A percentile compares a stretch with the other conserved stretches of the same genome.
phyloP scores from a whole-genome alignment of 192 early-diverging fungal genomes.

The Radiomyces spectabilis region DNA sequence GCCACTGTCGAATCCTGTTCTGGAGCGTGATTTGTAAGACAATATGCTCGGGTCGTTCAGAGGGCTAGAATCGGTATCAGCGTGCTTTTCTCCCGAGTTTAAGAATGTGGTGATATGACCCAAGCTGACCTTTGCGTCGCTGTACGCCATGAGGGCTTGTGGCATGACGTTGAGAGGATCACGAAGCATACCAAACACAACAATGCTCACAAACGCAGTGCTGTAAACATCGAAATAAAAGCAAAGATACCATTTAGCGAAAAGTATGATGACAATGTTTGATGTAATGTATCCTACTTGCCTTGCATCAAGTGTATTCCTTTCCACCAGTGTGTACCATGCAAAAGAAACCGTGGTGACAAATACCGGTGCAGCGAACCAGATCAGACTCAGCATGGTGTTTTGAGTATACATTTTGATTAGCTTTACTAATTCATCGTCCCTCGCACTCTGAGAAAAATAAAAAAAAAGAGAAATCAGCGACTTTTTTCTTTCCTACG shows the following conservation, averaged over 20 bases:
- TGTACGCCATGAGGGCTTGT: slow-evolving; percentile 48
- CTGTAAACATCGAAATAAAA: background rate
- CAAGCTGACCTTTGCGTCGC: slow-evolving; percentile 47
- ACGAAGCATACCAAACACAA: slow-evolving; percentile 55
- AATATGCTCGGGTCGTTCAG: background rate
- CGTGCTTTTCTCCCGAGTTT: slow-evolving; percentile 10
- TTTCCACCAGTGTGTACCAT: slow-evolving; percentile 46
- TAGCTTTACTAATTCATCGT: slow-evolving; percentile 23
- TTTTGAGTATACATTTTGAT: slow-evolving; percentile 27
- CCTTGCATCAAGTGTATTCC: slow-evolving; percentile 38
- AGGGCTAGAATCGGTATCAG: background rate
- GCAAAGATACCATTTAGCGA: background rate
- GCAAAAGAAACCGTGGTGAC: slow-evolving; percentile 55
- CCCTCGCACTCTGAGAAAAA: slow-evolving; percentile 14
- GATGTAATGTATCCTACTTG: background rate
- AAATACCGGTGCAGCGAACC: slow-evolving; percentile 46
- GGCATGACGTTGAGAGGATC: slow-evolving; percentile 50
- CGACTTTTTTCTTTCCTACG: too few species aligned
- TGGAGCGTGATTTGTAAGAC: background rate
- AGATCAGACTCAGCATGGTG: slow-evolving; percentile 33
- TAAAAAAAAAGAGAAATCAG: background rate
- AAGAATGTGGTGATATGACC: slow-evolving; percentile 41
- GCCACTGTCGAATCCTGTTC: background rate
- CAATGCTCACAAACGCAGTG: slow-evolving; percentile 59
- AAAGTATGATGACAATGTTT: background rate